These are phyloP conservation scores for Eucalyptus dawsonii DNA, from an alignment of 345 rosid species.

Conservation along the genomic window DNA sequence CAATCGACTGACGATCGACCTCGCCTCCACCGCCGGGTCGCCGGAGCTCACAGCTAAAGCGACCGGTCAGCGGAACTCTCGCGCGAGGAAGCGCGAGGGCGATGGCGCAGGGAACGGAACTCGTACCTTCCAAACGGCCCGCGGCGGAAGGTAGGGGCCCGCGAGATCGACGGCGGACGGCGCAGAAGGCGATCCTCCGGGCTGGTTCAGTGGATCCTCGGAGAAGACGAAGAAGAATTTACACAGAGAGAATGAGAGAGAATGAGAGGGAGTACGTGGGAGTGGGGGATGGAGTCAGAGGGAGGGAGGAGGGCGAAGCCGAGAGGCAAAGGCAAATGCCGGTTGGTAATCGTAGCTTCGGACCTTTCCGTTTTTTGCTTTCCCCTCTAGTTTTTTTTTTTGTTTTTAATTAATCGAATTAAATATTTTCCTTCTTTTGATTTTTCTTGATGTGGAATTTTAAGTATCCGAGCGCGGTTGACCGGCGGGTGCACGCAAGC, in stretches of 20 bases:
- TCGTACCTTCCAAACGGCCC: not conserved
- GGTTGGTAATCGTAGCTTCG: not conserved
- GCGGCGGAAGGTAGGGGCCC: too few species aligned
- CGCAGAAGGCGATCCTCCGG: not conserved
- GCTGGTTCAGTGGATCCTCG: not conserved
- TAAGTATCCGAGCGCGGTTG: not conserved
- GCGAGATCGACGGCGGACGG: not conserved
- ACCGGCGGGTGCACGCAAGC: not conserved
- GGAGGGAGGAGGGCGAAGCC: not conserved
- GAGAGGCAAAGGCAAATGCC: not conserved
- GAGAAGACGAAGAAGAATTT: not conserved
- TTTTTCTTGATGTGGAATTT: not conserved
- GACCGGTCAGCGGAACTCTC: not conserved
- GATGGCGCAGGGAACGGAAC: not conserved
- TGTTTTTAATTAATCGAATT: too few species aligned
- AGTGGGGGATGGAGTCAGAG: not conserved
- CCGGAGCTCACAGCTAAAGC: not conserved
- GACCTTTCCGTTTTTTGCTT: rapidly evolving
- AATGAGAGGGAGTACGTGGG: not conserved
- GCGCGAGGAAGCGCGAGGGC: too few species aligned
- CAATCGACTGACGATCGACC: not conserved
- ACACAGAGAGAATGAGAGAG: not conserved
- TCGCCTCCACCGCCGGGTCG: not conserved
- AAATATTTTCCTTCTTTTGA: not conserved
- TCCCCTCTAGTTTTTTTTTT: rapidly evolving